These are phyloP conservation scores for Aristolochia contorta DNA, from an alignment of 164 flowering plant genomes.

Conservation along the genomic window DNA sequence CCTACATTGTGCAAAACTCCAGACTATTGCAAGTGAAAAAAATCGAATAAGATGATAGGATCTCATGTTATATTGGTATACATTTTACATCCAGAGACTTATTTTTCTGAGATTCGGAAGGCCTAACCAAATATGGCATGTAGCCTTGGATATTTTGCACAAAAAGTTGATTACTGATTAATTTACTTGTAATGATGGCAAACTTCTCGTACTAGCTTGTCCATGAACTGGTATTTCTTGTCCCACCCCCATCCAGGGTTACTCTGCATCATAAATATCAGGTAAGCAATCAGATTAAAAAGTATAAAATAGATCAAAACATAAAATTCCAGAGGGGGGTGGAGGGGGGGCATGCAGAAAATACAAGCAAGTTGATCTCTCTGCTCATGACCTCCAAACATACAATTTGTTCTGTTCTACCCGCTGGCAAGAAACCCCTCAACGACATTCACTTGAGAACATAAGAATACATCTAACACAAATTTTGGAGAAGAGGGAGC, in stretches of 20 bases:
- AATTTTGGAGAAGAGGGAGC: too few relatives aligned
- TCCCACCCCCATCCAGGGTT: conserved; percentile 93
- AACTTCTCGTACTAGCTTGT: conserved; percentile 65
- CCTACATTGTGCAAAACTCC: neutral
- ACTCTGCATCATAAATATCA: conserved; percentile 46
- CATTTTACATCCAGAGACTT: neutral
- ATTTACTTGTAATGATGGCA: conserved; percentile 44
- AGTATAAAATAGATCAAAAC: too few relatives aligned
- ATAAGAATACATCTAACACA: too few relatives aligned
- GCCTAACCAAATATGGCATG: neutral
- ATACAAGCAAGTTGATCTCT: too few relatives aligned
- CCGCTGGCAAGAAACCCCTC: too few relatives aligned
- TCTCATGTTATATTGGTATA: neutral
- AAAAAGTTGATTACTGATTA: too few relatives aligned
- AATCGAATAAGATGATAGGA: neutral
- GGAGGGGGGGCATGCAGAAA: too few relatives aligned
- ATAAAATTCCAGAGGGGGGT: too few relatives aligned
- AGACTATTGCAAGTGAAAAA: neutral
- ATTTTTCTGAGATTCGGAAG: neutral
- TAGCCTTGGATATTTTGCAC: neutral
- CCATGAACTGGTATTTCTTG: conserved; percentile 90
- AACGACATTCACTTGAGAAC: too few relatives aligned
- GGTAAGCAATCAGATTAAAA: neutral
- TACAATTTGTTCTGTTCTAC: too few relatives aligned
- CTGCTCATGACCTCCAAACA: too few relatives aligned